Evolutionary conservation across 2,329 filamentous ascomycete genomes (phyloP).

Genomic region (Aspergillus amoenus): DNA sequence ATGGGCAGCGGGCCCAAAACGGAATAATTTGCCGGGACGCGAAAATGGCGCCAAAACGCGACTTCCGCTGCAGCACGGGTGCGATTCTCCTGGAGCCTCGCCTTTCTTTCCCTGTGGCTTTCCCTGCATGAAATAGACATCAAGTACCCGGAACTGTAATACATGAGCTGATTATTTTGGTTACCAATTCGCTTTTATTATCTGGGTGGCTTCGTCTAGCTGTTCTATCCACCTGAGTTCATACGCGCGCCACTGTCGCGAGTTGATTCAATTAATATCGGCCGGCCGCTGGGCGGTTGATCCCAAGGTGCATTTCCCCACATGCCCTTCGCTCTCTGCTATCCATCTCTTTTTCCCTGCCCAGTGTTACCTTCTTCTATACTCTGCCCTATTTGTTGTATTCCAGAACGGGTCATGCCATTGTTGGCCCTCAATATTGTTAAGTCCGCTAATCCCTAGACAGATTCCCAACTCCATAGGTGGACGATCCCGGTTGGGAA

Average conservation of each 20-base stretch:
- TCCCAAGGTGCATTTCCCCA: slow-evolving; percentile 24
- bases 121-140: slow-evolving; percentile 1
- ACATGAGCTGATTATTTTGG: neutral
- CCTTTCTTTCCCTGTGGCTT: slow-evolving; percentile 8
- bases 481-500: slow-evolving; percentile 10
- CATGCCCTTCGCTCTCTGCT: slow-evolving; percentile 6
- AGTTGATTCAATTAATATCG: slow-evolving; percentile 15
- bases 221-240: slow-evolving; percentile 20
- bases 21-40: slow-evolving; percentile 18
- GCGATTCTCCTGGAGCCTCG: slow-evolving; percentile 3
- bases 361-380: neutral
- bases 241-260: slow-evolving; percentile 33
- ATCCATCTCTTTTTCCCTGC: slow-evolving; percentile 5
- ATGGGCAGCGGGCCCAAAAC: slow-evolving; percentile 10
- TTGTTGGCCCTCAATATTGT: slow-evolving; percentile 4
- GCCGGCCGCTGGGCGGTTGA: slow-evolving; percentile 20
- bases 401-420: slow-evolving; percentile 11
- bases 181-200: slow-evolving; percentile 9
- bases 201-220: slow-evolving; percentile 21
- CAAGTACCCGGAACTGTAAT: neutral
- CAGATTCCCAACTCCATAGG: slow-evolving; percentile 4
- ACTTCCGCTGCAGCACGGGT: slow-evolving; percentile 7
- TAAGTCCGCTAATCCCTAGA: slow-evolving; percentile 6
- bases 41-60: slow-evolving; percentile 27
- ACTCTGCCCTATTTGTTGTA: slow-evolving; percentile 16